These are phyloP conservation scores for Kodamaea jinghongensis DNA, from an alignment of 805 yeast genomes.

Conservation along the genomic window DNA sequence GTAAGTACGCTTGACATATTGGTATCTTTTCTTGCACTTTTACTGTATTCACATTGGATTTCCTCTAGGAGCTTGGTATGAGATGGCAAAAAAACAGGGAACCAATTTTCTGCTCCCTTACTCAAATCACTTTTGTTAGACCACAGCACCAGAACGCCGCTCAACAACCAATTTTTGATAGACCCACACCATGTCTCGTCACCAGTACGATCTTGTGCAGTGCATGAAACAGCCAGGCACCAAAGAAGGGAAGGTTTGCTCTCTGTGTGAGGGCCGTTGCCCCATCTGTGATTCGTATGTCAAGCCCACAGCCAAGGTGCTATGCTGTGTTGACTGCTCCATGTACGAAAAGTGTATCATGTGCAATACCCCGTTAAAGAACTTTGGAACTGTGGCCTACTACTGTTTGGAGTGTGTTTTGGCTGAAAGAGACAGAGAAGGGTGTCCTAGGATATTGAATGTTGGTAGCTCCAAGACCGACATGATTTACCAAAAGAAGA, in stretches of 20 bases:
- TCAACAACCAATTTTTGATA: slow-evolving; percentile 8
- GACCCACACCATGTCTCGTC: slow-evolving; percentile 78
- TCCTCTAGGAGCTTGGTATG: too few relatives aligned
- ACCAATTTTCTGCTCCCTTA: slow-evolving; percentile 7
- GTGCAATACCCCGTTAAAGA: slow-evolving; percentile 64
- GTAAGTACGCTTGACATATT: too few relatives aligned
- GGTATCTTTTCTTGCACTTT: too few relatives aligned
- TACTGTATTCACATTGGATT: too few relatives aligned
- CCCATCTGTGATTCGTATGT: slow-evolving; percentile 88
- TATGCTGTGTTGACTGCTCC: slow-evolving; percentile 83
- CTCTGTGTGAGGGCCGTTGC: slow-evolving; percentile 87
- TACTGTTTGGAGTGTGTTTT: slow-evolving; percentile 85
- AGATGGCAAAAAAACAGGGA: too few relatives aligned
- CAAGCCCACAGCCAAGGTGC: slow-evolving; percentile 61
- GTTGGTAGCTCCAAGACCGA: slow-evolving; percentile 76
- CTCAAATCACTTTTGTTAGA: slow-evolving; percentile 1
- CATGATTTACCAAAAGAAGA: slow-evolving; percentile 56
- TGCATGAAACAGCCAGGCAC: slow-evolving; percentile 87
- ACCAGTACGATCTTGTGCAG: slow-evolving; percentile 78
- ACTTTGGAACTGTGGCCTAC: slow-evolving; percentile 49
- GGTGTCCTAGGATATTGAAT: slow-evolving; percentile 84
- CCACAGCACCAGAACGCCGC: slow-evolving; percentile 5
- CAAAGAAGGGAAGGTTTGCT: slow-evolving; percentile 67
- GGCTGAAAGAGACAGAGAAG: slow-evolving; percentile 80
- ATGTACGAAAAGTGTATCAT: slow-evolving; percentile 66